Base-by-base conservation (phyloP, 805 yeast species). In the Candida loeiensis region DNA sequence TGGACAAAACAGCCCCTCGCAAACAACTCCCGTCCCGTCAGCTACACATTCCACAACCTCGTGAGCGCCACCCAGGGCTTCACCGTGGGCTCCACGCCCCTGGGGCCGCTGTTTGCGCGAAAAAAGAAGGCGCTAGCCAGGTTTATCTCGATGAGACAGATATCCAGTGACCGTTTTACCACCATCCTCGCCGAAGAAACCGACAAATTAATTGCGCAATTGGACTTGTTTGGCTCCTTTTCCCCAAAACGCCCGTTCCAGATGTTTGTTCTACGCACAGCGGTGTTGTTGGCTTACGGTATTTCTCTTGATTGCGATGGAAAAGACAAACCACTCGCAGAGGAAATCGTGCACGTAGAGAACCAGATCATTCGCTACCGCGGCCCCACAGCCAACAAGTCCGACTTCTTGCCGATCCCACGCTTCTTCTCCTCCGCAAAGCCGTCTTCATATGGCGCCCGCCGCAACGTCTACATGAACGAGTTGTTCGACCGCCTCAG, bases 81-180 rank as follows among this genome's bases (percentile, higher is more conserved):
- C 47, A 81, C 87, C 0, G 66, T 81, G 13, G 87, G 87, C 0
- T 77, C 85, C 1, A 80, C 85, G 0, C 86, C 86, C 1, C 71
- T 64, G 43, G 75, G 82, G 1, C 59, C 55, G 0, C 61, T 76
- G 2, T 80, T 63, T 47, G 58, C 64, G 36, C 59, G 55, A 36
- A 70, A 73, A 53, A 71, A 77, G 50, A 79, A 77, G 51, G 62
- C 67, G 25, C 56, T 79, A 33, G 61, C 79, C 1, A 63, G 63
- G 45, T 53, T 62, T n/a, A 57, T 80, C 43, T 34, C 37, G 6
- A 28, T 2, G 8, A 67, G 73, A 34, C 61, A 56, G 26, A 57
- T 55, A 32, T 60, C 56, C 25, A 64, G 70, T 8, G 61, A 56
- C 6, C 43, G 52, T 4, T 54, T 63, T 34, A 47, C 63, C 1